These are phyloP conservation scores for Biscogniauxia mediterranea DNA, from an alignment of 2,329 filamentous ascomycete species.

Conservation along the genomic window DNA sequence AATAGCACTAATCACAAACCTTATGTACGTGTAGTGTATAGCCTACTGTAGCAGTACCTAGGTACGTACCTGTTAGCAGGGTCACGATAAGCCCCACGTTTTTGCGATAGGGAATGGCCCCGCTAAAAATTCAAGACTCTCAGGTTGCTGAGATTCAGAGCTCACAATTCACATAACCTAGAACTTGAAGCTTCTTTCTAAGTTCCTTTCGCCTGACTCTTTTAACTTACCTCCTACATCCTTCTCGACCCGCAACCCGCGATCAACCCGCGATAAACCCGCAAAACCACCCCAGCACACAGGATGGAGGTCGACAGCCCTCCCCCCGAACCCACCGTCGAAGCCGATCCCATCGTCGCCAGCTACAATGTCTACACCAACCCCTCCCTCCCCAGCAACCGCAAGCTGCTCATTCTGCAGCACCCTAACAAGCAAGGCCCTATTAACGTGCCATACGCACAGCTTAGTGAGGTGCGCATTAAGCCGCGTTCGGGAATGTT, in stretches of 20 bases:
- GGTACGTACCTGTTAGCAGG: too few species aligned
- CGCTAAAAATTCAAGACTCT: conserved; percentile 10
- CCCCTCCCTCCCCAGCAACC: conserved; percentile 59
- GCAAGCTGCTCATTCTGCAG: conserved; percentile 78
- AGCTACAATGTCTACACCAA: conserved; percentile 87
- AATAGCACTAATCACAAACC: too few species aligned
- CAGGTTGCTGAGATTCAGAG: neutral
- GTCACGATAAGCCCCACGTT: conserved; percentile 10
- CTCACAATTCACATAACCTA: neutral
- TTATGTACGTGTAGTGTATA: too few species aligned
- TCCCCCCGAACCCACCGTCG: conserved; percentile 23
- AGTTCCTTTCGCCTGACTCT: neutral
- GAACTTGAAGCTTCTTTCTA: neutral
- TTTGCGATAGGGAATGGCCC: conserved; percentile 8
- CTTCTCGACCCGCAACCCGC: neutral
- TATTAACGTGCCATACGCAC: conserved; percentile 53
- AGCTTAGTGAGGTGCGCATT: conserved; percentile 73
- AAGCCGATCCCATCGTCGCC: conserved; percentile 67
- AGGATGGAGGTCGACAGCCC: conserved; percentile 18
- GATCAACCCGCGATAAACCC: neutral
- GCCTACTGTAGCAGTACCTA: too few species aligned
- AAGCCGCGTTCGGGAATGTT: conserved; percentile 81
- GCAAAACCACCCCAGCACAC: neutral
- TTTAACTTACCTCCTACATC: neutral
- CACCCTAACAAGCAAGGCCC: conserved; percentile 73